Evolutionary conservation across 257 asterid genomes (phyloP).

Genomic region (Solanum paucissectum): DNA sequence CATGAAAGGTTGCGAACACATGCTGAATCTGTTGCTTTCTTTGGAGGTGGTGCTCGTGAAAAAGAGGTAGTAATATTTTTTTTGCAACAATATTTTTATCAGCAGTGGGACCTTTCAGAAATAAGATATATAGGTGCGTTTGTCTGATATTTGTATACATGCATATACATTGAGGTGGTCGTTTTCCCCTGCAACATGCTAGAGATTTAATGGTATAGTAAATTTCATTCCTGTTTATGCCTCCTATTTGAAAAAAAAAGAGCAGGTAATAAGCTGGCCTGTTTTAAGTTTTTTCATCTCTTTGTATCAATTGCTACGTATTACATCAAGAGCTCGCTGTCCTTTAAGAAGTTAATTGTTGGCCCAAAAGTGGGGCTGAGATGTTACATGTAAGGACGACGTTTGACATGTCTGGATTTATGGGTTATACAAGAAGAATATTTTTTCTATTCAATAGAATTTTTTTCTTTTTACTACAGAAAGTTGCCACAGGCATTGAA

Average conservation of each 20-base stretch:
- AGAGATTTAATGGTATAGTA: not conserved
- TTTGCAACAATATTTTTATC: not conserved
- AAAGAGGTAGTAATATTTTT: constrained; percentile 72
- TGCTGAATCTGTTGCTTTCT: constrained; percentile 99
- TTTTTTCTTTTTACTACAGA: not conserved
- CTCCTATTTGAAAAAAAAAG: not conserved
- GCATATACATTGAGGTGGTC: not conserved
- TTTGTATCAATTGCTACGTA: not conserved
- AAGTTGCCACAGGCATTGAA: not conserved
- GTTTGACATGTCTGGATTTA: not conserved
- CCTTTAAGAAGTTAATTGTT: not conserved
- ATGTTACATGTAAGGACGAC: not conserved
- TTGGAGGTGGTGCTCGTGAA: constrained; percentile 98
- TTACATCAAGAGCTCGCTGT: not conserved
- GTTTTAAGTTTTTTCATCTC: not conserved
- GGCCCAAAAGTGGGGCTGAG: not conserved
- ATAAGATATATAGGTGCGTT: not conserved
- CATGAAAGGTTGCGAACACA: constrained; percentile 98
- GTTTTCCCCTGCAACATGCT: not conserved
- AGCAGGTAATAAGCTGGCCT: not conserved
- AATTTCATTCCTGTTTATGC: not conserved
- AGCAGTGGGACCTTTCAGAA: not conserved
- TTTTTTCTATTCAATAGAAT: not conserved
- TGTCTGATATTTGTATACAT: not conserved
- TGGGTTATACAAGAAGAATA: not conserved